Evolutionary conservation across 345 rosid species (phyloP).

Genomic region (Hibiscus tridactylites): DNA sequence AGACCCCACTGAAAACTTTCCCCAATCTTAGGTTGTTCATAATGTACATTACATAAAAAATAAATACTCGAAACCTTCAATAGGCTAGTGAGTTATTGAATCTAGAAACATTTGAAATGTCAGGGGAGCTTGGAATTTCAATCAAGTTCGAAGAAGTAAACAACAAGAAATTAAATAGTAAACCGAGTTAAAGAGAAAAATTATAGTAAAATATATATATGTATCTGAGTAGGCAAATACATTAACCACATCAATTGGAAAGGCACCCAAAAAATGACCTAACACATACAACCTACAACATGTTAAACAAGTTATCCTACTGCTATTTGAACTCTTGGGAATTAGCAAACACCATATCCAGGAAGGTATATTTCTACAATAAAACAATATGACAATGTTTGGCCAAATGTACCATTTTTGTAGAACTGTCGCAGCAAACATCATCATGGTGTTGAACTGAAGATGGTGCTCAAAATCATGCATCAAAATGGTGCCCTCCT

Average conservation of each 20-base stretch:
- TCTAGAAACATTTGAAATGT: too few relatives aligned
- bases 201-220: too few relatives aligned
- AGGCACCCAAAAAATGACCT: constrained; percentile 6
- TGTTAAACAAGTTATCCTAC: not conserved
- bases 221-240: too few relatives aligned
- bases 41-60: not conserved
- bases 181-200: too few relatives aligned
- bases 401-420: not conserved
- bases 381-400: not conserved
- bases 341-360: not conserved
- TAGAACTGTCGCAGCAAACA: not conserved
- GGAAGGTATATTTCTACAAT: not conserved
- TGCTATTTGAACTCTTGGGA: not conserved
- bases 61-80: not conserved
- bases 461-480: not conserved
- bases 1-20: constrained; percentile 55
- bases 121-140: too few relatives aligned
- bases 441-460: not conserved
- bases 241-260: too few relatives aligned
- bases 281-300: not conserved
- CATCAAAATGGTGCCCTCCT: not conserved
- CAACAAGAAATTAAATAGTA: too few relatives aligned
- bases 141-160: too few relatives aligned
- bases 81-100: not conserved
- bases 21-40: constrained; percentile 43